phyloP scores from a whole-genome alignment of 331 rosid species.

The Malus hybrid region DNA sequence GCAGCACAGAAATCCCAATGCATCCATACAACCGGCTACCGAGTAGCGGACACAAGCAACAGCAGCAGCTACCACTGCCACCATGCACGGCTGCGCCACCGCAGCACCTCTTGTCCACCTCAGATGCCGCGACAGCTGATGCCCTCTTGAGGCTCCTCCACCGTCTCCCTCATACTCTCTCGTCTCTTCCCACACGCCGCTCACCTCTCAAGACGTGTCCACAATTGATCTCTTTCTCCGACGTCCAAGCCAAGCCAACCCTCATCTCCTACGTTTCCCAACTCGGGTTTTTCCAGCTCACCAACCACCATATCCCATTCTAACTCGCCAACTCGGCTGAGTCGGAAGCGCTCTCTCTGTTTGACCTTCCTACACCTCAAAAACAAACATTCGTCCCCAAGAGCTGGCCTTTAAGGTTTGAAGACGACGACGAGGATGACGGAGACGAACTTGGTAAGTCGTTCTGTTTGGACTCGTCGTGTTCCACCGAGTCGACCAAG shows the following conservation, averaged over 20 bases:
- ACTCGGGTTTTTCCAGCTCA: slow-evolving; percentile 67
- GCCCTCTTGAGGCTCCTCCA: slow-evolving; percentile 62
- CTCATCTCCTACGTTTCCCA: slow-evolving; percentile 35
- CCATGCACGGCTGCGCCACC: slow-evolving; percentile 56
- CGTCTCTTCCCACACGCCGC: slow-evolving; percentile 48
- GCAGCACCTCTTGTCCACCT: slow-evolving; percentile 52
- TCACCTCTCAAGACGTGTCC: slow-evolving; percentile 39
- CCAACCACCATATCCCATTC: slow-evolving; percentile 40
- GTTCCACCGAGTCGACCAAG: slow-evolving; percentile 35
- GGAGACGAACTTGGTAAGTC: slow-evolving; percentile 39
- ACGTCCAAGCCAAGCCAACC: neutral
- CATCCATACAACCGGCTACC: too few species aligned
- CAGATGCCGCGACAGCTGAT: slow-evolving; percentile 44
- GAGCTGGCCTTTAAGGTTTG: slow-evolving; percentile 74
- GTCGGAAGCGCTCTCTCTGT: slow-evolving; percentile 56
- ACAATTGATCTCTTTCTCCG: slow-evolving; percentile 42
- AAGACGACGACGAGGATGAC: slow-evolving; percentile 18
- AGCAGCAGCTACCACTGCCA: slow-evolving; percentile 15
- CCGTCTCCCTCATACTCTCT: slow-evolving; percentile 73
- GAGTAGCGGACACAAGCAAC: slow-evolving; percentile 46
- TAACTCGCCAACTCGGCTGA: slow-evolving; percentile 65
- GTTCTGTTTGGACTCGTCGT: slow-evolving; percentile 44
- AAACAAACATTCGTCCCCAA: slow-evolving; percentile 40
- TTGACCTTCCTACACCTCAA: slow-evolving; percentile 38
- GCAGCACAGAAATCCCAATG: too few species aligned